Conservation (phyloP, 2,329 filamentous ascomycete species). For the Fusarium hainanense region DNA sequence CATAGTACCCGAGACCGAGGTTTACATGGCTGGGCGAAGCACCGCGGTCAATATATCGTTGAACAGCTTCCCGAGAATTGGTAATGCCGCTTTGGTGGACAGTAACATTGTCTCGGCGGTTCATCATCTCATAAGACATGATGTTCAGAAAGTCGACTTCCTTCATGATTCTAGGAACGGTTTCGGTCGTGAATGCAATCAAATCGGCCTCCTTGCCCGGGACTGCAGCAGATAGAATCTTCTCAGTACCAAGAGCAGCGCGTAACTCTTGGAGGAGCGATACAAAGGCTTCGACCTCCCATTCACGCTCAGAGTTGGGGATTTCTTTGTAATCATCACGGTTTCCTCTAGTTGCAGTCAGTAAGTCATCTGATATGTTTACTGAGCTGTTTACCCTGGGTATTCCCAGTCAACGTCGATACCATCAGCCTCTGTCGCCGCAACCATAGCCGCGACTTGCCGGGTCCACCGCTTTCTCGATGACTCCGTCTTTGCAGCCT, state of each 20-base stretch:
- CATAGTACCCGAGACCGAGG: conserved; percentile 74
- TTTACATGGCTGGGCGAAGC: conserved; percentile 65
- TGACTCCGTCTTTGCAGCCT: conserved; percentile 62
- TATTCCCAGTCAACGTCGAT: conserved; percentile 75
- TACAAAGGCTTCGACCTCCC: conserved; percentile 73
- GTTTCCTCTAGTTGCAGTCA: conserved; percentile 65
- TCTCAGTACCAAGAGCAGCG: conserved; percentile 64
- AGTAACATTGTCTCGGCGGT: conserved; percentile 72
- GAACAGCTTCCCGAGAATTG: conserved; percentile 64
- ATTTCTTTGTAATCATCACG: conserved; percentile 75
- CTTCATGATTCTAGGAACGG: conserved; percentile 67
- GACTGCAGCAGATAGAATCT: conserved; percentile 74
- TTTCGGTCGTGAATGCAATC: conserved; percentile 71
- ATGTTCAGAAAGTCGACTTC: conserved; percentile 75
- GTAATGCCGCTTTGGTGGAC: conserved; percentile 73
- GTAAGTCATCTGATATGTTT: background rate
- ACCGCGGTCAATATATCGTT: conserved; percentile 69
- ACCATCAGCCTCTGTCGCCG: conserved; percentile 72
- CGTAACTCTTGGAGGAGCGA: conserved; percentile 69
- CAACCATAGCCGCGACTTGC: conserved; percentile 73
- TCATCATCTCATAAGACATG: conserved; percentile 78
- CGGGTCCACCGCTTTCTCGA: conserved; percentile 69
- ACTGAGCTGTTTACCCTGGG: conserved; percentile 54
- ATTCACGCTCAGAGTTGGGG: conserved; percentile 68
- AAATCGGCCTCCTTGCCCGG: conserved; percentile 73